A percentile compares a stretch with the other conserved stretches of the same genome.
phyloP scores from a whole-genome alignment of 2,329 filamentous ascomycete genomes.

The Lachnellula subtilissima region DNA sequence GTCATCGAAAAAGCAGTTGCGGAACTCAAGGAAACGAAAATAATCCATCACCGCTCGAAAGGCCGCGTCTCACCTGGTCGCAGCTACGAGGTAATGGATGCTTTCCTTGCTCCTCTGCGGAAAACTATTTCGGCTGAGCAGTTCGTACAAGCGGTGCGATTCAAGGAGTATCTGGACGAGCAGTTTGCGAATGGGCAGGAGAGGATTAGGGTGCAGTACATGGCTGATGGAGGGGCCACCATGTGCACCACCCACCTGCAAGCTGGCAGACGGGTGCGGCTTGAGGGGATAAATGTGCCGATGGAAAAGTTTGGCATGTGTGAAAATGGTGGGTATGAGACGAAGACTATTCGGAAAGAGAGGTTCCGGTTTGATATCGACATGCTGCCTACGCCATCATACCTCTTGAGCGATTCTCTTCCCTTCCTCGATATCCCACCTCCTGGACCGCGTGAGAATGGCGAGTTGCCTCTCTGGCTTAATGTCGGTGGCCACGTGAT shows the following conservation, averaged over 20 bases:
- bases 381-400: conserved; percentile 52
- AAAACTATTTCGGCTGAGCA: conserved; percentile 52
- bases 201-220: conserved; percentile 45
- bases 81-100: conserved; percentile 60
- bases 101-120: conserved; percentile 51
- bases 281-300: conserved; percentile 52
- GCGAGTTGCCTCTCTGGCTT: conserved; percentile 65
- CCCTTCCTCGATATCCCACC: conserved; percentile 32
- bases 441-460: conserved; percentile 38
- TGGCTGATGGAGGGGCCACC: conserved; percentile 58
- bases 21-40: conserved; percentile 21
- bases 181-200: conserved; percentile 33
- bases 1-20: conserved; percentile 20
- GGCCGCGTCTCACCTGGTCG: conserved; percentile 51
- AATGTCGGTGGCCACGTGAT: conserved; percentile 61
- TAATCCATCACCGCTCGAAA: conserved; percentile 55
- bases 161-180: conserved; percentile 56
- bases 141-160: conserved; percentile 52
- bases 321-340: conserved; percentile 64
- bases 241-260: conserved; percentile 65
- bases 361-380: conserved; percentile 61
- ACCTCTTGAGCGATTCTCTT: conserved; percentile 51
- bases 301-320: conserved; percentile 65
- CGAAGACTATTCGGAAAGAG: conserved; percentile 60
- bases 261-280: conserved; percentile 50